phyloP scores from a whole-genome alignment of 2,329 filamentous ascomycete species.

The Alternaria sp. region DNA sequence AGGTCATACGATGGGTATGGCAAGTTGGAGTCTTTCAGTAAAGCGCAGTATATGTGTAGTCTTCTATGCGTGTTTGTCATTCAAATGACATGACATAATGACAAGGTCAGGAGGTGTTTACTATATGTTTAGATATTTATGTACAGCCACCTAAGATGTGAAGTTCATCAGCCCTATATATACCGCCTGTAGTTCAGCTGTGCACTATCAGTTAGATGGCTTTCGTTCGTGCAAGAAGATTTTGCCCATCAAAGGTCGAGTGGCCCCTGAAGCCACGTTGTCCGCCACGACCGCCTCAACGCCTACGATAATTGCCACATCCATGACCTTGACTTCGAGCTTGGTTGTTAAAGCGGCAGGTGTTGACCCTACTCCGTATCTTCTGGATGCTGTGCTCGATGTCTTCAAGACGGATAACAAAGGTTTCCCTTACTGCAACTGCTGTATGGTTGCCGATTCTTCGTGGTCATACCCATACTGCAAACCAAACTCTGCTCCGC shows the following conservation, averaged over 20 bases:
- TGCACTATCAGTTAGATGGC: neutral
- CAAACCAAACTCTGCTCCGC: neutral
- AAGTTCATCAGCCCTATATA: neutral
- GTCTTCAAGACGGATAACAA: conserved; percentile 3
- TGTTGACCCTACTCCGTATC: neutral
- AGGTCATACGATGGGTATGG: neutral
- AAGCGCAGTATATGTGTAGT: neutral
- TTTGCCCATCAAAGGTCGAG: too few relatives aligned
- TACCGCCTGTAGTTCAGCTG: neutral
- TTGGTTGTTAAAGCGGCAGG: neutral
- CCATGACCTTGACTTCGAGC: neutral
- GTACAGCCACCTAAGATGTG: neutral
- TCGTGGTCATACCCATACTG: neutral
- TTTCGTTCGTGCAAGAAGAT: neutral
- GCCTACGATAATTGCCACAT: neutral
- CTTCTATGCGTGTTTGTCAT: neutral
- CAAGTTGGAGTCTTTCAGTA: neutral
- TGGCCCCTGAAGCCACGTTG: neutral
- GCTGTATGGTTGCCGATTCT: too few relatives aligned
- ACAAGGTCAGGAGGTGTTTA: neutral
- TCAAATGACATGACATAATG: neutral
- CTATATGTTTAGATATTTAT: neutral
- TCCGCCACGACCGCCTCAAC: neutral
- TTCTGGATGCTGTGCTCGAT: neutral
- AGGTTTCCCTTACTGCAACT: neutral